phyloP scores from a whole-genome alignment of 352 stramenopile genomes.

The Saprolegnia parasitica region DNA sequence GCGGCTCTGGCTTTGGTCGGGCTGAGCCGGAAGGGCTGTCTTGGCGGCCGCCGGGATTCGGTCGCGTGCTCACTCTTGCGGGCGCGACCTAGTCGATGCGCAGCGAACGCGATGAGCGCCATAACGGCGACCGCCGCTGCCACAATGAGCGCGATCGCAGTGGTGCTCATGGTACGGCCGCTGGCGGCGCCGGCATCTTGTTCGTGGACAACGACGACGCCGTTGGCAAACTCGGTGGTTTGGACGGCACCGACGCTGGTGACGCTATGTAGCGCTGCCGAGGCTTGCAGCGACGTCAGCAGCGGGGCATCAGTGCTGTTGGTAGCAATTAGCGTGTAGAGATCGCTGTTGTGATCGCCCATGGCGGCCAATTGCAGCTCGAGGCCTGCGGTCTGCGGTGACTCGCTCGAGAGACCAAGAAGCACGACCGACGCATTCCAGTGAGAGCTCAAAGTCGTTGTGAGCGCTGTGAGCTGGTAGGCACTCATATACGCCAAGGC shows the following conservation, averaged over 20 bases:
- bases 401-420: background rate
- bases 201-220: background rate
- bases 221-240: slow-evolving; percentile 1
- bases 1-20: background rate
- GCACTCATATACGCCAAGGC: slow-evolving; percentile 12
- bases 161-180: background rate
- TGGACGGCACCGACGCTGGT: background rate
- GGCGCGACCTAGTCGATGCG: background rate
- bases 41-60: too few species aligned
- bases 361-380: background rate
- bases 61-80: background rate
- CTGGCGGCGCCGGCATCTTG: background rate
- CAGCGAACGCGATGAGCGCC: background rate
- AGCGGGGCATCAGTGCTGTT: background rate
- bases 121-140: background rate
- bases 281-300: background rate
- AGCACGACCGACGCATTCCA: background rate
- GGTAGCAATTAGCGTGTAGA: background rate
- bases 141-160: background rate
- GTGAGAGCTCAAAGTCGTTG: background rate
- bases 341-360: too few species aligned
- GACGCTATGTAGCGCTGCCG: background rate
- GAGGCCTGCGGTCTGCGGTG: background rate
- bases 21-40: background rate
- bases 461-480: background rate